Conservation (phyloP, 208 protist genomes). For the Naegleria fowleri region DNA sequence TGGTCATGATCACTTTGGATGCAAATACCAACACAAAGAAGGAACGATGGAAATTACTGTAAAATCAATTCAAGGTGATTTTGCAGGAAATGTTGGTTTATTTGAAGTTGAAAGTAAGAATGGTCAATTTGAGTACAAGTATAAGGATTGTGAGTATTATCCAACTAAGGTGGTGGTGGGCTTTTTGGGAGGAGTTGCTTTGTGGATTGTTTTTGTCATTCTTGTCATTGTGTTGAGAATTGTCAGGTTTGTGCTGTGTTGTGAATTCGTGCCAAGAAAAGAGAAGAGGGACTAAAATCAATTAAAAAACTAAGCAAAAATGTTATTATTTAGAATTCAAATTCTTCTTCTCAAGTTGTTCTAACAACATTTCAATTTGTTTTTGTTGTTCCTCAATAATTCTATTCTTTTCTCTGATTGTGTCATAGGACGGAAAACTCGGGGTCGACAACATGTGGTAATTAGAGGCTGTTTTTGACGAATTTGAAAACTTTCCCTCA, state of each 20-base stretch:
- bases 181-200: background rate
- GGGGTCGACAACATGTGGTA: background rate
- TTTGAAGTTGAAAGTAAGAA: background rate
- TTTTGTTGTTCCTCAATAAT: background rate
- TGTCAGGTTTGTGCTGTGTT: background rate
- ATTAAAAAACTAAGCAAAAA: background rate
- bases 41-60: background rate
- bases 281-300: background rate
- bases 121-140: background rate
- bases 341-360: background rate
- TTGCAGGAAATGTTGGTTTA: conserved; percentile 9
- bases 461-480: background rate
- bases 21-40: background rate
- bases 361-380: background rate
- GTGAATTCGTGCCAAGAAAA: background rate
- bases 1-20: conserved; percentile 24
- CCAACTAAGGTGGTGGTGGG: background rate
- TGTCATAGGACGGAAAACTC: background rate
- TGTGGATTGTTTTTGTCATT: background rate
- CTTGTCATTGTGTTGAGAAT: background rate
- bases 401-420: background rate
- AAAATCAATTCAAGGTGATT: background rate
- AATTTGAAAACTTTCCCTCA: background rate
- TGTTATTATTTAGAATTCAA: background rate
- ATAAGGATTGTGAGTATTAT: background rate